These are phyloP conservation scores for Neoscytalidium dimidiatum DNA, from an alignment of 2,329 filamentous ascomycete genomes.

Conservation along the genomic window DNA sequence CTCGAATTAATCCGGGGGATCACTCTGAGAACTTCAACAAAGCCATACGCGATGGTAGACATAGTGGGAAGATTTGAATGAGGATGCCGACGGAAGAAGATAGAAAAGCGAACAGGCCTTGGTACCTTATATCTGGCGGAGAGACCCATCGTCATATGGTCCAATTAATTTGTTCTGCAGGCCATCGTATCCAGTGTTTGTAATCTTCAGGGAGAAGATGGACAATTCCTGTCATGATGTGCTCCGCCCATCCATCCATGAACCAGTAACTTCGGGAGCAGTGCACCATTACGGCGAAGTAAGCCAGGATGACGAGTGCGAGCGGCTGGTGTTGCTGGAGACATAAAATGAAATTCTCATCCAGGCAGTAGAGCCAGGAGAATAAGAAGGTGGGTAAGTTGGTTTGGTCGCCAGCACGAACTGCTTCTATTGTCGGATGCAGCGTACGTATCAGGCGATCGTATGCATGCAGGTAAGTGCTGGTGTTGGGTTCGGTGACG, in stretches of 20 bases:
- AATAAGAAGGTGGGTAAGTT: not conserved
- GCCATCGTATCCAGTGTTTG: conserved; percentile 19
- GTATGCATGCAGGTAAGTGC: not conserved
- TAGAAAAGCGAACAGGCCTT: no score
- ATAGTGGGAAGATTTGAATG: no score
- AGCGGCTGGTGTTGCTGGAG: conserved; percentile 16
- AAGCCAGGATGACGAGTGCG: conserved; percentile 6
- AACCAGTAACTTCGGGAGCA: not conserved
- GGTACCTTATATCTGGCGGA: no score
- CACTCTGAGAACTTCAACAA: no score
- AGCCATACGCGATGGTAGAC: no score
- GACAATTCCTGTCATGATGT: conserved; percentile 14
- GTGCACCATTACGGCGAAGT: not conserved
- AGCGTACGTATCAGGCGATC: not conserved
- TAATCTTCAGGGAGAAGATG: conserved; percentile 4
- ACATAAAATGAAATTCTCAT: conserved; percentile 6
- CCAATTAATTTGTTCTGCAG: conserved; percentile 19
- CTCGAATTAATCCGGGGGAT: no score
- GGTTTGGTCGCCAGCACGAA: not conserved
- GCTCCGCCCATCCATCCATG: conserved; percentile 17
- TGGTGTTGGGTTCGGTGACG: not conserved
- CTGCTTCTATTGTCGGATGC: not conserved
- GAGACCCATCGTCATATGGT: not conserved
- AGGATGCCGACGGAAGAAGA: no score
- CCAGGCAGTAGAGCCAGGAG: conserved; percentile 12